phyloP scores from a whole-genome alignment of 2,329 filamentous ascomycete species.

The Eutypella sp. region DNA sequence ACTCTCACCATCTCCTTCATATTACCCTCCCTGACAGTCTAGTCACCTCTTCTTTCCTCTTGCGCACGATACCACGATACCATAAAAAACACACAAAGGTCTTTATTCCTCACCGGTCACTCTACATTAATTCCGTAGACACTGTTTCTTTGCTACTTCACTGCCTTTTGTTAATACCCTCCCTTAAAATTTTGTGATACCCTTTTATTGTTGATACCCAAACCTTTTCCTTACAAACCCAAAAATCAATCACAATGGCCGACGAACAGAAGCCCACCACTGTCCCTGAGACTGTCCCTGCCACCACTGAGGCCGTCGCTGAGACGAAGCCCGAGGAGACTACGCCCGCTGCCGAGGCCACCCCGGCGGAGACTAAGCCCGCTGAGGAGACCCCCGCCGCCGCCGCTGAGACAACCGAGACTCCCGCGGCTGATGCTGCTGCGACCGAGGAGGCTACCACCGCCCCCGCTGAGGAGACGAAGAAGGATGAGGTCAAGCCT shows the following conservation, averaged over 20 bases:
- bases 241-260: constrained; percentile 56
- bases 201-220: constrained; percentile 29
- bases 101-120: constrained; percentile 10
- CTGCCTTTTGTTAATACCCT: constrained; percentile 51
- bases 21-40: background rate
- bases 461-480: constrained; percentile 36
- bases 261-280: constrained; percentile 68
- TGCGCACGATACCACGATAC: too few relatives aligned
- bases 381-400: constrained; percentile 39
- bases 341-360: constrained; percentile 37
- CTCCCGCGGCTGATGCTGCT: constrained; percentile 22
- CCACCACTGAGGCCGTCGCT: constrained; percentile 31
- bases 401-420: constrained; percentile 33
- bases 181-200: constrained; percentile 36
- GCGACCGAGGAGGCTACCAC: constrained; percentile 30
- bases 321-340: constrained; percentile 32
- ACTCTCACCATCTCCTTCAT: too few relatives aligned
- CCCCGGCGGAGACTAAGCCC: constrained; percentile 33
- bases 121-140: constrained; percentile 10
- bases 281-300: constrained; percentile 46
- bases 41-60: background rate
- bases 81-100: constrained; percentile 1
- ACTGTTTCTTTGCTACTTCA: constrained; percentile 40
- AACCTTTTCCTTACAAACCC: constrained; percentile 18
- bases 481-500: constrained; percentile 56